These are phyloP conservation scores for Verticillium dahliae DNA, from an alignment of 2,329 filamentous ascomycete species.

Conservation along the genomic window DNA sequence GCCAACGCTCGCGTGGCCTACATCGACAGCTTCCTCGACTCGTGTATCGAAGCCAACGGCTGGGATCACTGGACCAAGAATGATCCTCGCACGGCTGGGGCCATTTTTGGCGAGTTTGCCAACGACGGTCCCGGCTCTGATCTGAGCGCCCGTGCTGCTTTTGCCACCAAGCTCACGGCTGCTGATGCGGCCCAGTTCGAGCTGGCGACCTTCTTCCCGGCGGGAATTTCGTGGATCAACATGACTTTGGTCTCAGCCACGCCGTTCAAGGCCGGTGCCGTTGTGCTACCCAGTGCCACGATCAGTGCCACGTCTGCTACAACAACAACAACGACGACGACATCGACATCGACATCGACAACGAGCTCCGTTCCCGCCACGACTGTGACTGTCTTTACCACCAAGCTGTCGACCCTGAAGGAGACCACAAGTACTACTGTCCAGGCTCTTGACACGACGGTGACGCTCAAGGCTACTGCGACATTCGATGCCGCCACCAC, in stretches of 20 bases:
- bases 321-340: constrained; percentile 14
- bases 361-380: background rate
- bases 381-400: constrained; percentile 9
- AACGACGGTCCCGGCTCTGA: constrained; percentile 39
- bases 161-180: constrained; percentile 23
- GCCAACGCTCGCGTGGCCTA: constrained; percentile 16
- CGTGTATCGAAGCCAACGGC: constrained; percentile 38
- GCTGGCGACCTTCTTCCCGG: constrained; percentile 28
- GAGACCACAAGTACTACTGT: constrained; percentile 7
- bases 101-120: constrained; percentile 38
- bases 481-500: constrained; percentile 8
- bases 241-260: constrained; percentile 27
- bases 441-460: constrained; percentile 6
- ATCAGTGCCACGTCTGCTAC: constrained; percentile 17
- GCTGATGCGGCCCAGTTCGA: constrained; percentile 28
- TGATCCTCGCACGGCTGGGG: constrained; percentile 33
- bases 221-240: constrained; percentile 32
- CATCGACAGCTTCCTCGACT: constrained; percentile 28
- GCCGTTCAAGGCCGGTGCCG: constrained; percentile 24
- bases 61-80: constrained; percentile 38
- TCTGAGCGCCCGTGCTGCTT: constrained; percentile 32
- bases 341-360: constrained; percentile 11
- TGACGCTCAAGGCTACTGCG: background rate
- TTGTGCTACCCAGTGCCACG: constrained; percentile 4
- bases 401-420: constrained; percentile 15